A percentile compares a stretch with the other conserved stretches of the same genome.
phyloP scores from a whole-genome alignment of 768 basidiomycete species.

The Lentinula sp. region DNA sequence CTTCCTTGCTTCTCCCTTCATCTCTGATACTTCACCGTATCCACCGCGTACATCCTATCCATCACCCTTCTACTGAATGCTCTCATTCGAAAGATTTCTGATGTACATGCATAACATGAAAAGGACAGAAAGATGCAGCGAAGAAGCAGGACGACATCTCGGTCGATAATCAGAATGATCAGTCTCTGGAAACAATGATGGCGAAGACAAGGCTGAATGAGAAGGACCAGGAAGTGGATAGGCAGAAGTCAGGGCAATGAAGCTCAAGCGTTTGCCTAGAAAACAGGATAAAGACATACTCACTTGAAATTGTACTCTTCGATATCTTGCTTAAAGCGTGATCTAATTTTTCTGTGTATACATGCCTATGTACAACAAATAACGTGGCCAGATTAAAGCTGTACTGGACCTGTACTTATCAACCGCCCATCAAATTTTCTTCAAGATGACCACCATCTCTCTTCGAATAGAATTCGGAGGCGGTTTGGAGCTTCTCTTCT shows the following conservation, averaged over 20 bases:
- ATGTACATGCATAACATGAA: neutral
- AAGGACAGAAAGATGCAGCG: slow-evolving; percentile 1
- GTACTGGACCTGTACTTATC: neutral
- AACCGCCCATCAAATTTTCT: slow-evolving; percentile 15
- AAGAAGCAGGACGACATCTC: slow-evolving; percentile 20
- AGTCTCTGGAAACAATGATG: slow-evolving; percentile 20
- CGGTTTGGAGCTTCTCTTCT: slow-evolving; percentile 82
- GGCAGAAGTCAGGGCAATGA: neutral
- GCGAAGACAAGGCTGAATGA: slow-evolving; percentile 23
- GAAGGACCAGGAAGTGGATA: slow-evolving; percentile 6
- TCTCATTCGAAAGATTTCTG: neutral
- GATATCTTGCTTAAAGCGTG: neutral
- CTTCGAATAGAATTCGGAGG: slow-evolving; percentile 77
- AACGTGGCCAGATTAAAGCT: too few relatives aligned
- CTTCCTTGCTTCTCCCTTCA: neutral
- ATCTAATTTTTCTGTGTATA: neutral
- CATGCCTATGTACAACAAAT: too few relatives aligned
- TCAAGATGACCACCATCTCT: slow-evolving; percentile 20
- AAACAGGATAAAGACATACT: neutral
- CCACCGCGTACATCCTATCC: neutral
- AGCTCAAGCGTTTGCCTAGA: too few relatives aligned
- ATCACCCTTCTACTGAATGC: neutral
- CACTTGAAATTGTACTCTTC: neutral
- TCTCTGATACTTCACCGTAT: too few relatives aligned
- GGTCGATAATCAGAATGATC: slow-evolving; percentile 9